These are phyloP conservation scores for Paraphaeosphaeria sporulosa DNA, from an alignment of 2,329 filamentous ascomycete species.

Conservation along the genomic window DNA sequence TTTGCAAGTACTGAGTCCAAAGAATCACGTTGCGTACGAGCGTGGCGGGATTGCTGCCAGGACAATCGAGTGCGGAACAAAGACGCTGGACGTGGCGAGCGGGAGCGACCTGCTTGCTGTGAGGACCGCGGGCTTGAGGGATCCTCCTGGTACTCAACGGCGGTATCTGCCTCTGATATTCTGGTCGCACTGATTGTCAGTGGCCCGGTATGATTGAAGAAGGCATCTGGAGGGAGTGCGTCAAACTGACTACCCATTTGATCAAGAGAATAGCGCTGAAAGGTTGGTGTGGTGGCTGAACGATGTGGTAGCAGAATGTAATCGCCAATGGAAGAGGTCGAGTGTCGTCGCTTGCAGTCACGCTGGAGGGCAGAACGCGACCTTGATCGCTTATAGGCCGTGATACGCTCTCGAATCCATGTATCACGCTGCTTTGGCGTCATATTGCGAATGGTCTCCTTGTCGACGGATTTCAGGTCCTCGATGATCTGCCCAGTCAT, in stretches of 20 bases:
- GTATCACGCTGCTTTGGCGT: constrained; percentile 18
- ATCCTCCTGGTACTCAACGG: constrained; percentile 4
- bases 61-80: constrained; percentile 1
- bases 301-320: constrained; percentile 12
- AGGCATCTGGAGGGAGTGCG: background rate
- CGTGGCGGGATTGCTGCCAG: background rate
- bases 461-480: constrained; percentile 16
- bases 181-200: constrained; percentile 15
- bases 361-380: constrained; percentile 9
- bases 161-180: constrained; percentile 16
- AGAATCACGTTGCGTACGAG: background rate
- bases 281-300: background rate
- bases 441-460: constrained; percentile 21
- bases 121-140: constrained; percentile 5
- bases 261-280: constrained; percentile 7
- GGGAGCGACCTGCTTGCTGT: constrained; percentile 6
- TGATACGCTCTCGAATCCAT: constrained; percentile 30
- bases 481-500: constrained; percentile 13
- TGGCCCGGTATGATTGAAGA: constrained; percentile 10
- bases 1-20: constrained; percentile 11
- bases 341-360: constrained; percentile 6
- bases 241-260: constrained; percentile 17
- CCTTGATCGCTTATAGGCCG: constrained; percentile 21
- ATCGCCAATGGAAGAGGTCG: constrained; percentile 14
- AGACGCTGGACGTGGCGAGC: constrained; percentile 13